Base-by-base conservation (phyloP, 345 rosid species). In the Cochlearia excelsa region DNA sequence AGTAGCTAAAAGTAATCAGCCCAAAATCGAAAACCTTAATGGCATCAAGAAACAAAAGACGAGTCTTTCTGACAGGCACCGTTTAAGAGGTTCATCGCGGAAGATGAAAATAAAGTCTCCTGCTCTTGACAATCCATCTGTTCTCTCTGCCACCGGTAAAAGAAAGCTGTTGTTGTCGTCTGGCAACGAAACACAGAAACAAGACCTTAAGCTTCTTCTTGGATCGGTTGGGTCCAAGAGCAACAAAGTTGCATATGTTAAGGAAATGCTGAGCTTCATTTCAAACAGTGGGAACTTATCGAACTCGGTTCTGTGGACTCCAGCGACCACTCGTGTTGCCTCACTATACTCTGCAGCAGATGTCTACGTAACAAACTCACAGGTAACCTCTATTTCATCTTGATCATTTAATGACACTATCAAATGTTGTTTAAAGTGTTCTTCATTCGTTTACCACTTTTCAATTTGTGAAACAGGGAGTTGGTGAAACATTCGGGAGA, bases 171-270 rank as follows among this genome's bases (percentile, higher is more conserved):
- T 70, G 64, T 43, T 53, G 41, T 55, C 59, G 41, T 55, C 59
- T 66, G 67, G 50, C 26, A 79, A 72, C 63, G 67, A 49, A 54
- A 70, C 49, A 11, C 71, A 57, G 57, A 72, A 72, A 68, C 84
- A 73, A 54, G 54, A 64, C 53, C 81, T 84, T 45, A 92, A 86
- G 77, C 55, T 88, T 77, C 95, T 92, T 59, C 83, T 92, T 61
- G 98, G 98, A 54, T 92, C 98, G 45, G 95, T 92, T 68, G 98
- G 96, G 63, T 92, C 97, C 26, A 92, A 92, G 75, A 92, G 98
- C 85, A 92, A 88, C 74, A 92, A 92, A 74, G 78, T 84, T 55
- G 83, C 72, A 55, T 92, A 86, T 11, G 81, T 92, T 52, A 80
- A 88, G 59, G 98, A 83, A 71, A 81, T 83, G 48, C 68, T 86